Percentiles rank a stretch among this genome's conserved stretches.
Evolutionary conservation across 2,329 filamentous ascomycete genomes (phyloP).

Genomic region (Penicillium sp.): DNA sequence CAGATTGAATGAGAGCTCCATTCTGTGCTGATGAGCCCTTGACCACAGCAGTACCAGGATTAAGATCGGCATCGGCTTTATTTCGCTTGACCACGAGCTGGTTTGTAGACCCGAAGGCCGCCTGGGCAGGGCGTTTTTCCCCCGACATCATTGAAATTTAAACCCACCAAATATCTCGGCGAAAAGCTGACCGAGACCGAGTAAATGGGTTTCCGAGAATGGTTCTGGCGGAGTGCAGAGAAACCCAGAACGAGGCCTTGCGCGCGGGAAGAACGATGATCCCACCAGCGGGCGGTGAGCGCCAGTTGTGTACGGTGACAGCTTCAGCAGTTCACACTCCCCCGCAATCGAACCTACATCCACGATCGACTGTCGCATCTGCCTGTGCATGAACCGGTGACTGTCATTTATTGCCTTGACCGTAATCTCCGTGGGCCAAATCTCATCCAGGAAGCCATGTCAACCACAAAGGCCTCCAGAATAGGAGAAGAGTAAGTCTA

Average conservation of each 20-base stretch:
- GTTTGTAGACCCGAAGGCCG: conserved; percentile 66
- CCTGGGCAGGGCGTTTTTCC: conserved; percentile 87
- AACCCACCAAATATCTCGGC: background rate
- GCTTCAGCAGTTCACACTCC: conserved; percentile 19
- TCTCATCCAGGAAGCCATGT: conserved; percentile 38
- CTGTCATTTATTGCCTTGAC: background rate
- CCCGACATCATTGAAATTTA: conserved; percentile 61
- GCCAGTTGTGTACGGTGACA: conserved; percentile 12
- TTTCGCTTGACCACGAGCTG: conserved; percentile 88
- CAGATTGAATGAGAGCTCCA: conserved; percentile 63
- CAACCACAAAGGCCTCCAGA: conserved; percentile 61
- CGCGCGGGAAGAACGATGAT: conserved; percentile 24
- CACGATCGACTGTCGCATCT: conserved; percentile 9
- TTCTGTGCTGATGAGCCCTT: conserved; percentile 52
- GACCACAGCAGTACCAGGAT: conserved; percentile 52
- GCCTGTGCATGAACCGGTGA: background rate
- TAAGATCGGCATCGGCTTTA: conserved; percentile 61
- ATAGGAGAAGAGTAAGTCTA: conserved; percentile 68
- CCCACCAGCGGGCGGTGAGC: conserved; percentile 22
- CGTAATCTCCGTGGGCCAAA: background rate
- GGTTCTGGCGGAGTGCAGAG: conserved; percentile 14
- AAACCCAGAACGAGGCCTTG: conserved; percentile 10
- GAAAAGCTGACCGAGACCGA: conserved; percentile 1
- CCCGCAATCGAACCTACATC: conserved; percentile 18
- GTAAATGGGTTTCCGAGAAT: background rate